Conservation (phyloP, 768 basidiomycete genomes). For the Leccinum disarticulatum region DNA sequence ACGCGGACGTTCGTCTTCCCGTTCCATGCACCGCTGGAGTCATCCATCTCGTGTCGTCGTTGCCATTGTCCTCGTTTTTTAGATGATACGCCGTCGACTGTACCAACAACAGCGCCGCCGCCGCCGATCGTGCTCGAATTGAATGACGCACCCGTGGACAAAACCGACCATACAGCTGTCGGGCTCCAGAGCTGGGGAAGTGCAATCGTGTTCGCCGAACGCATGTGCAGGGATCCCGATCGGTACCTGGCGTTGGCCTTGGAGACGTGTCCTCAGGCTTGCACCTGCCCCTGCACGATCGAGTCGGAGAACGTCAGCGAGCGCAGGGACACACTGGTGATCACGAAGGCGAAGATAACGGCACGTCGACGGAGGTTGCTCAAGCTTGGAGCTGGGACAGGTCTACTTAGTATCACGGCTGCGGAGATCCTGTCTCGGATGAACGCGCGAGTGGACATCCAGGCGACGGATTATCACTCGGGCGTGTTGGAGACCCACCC, state of each 20-base stretch:
- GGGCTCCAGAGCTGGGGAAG: constrained; percentile 87
- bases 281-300: background rate
- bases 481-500: constrained; percentile 71
- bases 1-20: constrained; percentile 56
- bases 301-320: background rate
- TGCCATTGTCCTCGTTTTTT: background rate
- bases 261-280: constrained; percentile 10
- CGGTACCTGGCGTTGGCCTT: constrained; percentile 34
- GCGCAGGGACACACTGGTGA: background rate
- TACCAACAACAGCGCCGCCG: too few relatives aligned
- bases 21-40: constrained; percentile 15
- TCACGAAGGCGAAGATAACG: background rate
- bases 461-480: constrained; percentile 79
- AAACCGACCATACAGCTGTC: constrained; percentile 72
- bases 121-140: constrained; percentile 49
- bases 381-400: constrained; percentile 86
- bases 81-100: too few relatives aligned
- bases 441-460: constrained; percentile 33
- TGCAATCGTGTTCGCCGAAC: constrained; percentile 67
- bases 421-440: constrained; percentile 44
- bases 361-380: constrained; percentile 46
- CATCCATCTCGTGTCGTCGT: background rate
- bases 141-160: constrained; percentile 66
- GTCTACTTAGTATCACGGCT: constrained; percentile 71
- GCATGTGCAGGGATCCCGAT: constrained; percentile 51